These are phyloP conservation scores for Salvia hispanica DNA, from an alignment of 257 asterid species.

Conservation along the genomic window DNA sequence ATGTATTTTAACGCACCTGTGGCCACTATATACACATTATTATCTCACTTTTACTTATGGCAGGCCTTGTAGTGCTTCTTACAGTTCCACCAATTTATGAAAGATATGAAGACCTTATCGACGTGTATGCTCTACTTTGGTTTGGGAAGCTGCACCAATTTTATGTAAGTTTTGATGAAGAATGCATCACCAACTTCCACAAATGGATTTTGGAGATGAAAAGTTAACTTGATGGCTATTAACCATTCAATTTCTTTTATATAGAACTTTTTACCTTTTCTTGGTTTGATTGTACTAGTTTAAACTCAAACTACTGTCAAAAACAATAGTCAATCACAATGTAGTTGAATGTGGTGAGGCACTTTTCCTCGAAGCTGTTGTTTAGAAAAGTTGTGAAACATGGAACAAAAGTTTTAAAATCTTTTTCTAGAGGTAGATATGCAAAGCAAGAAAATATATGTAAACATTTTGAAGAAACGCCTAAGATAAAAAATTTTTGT, in stretches of 20 bases:
- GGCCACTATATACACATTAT: background rate
- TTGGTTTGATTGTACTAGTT: too few relatives aligned
- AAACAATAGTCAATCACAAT: too few relatives aligned
- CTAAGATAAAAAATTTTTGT: too few relatives aligned
- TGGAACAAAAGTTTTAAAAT: too few relatives aligned
- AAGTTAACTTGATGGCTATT: slow-evolving; percentile 53
- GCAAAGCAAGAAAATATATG: too few relatives aligned
- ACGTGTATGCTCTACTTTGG: slow-evolving; percentile 36
- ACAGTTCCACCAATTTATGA: slow-evolving; percentile 77
- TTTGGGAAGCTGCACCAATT: slow-evolving; percentile 44
- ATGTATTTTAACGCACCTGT: too few relatives aligned
- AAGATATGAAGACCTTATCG: slow-evolving; percentile 59
- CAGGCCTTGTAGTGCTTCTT: slow-evolving; percentile 65
- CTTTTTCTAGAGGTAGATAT: too few relatives aligned
- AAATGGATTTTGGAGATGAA: slow-evolving; percentile 58
- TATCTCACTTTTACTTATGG: slow-evolving; percentile 8
- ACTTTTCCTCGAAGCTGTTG: too few relatives aligned
- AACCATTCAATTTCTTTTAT: background rate
- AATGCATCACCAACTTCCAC: slow-evolving; percentile 41
- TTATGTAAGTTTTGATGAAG: slow-evolving; percentile 49
- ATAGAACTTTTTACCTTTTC: background rate
- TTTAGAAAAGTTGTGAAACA: too few relatives aligned
- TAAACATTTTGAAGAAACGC: too few relatives aligned
- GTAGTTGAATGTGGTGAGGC: too few relatives aligned
- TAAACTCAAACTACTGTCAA: too few relatives aligned